Base-by-base conservation (phyloP, 108 stramenopile genomes). In the Seminavis robusta region DNA sequence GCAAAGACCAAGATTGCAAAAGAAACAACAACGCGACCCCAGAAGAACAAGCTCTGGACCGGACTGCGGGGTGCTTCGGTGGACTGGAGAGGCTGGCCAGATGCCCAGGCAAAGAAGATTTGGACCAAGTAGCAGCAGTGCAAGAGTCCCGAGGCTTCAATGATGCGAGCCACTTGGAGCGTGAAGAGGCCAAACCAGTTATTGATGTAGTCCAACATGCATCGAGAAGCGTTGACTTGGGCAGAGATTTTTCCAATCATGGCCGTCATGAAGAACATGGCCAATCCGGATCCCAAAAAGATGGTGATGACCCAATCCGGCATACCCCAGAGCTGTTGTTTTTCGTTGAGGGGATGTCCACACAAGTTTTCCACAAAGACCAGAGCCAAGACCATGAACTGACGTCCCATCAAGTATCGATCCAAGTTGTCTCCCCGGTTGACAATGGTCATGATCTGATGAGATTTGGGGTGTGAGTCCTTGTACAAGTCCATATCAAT, bases 381-480 rank as follows among this genome's bases (percentile, higher is more conserved):
- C 19, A 81, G 53, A 33, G 83, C 44, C 33, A 91, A 56, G 41
- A 91, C 86, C 76, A 91, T 80, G 71, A 91, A 86, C 60, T 91
- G 90, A 73, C 90, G 79, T 46, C 90, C 86, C 65, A 92, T 70
- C 26, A 92, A 54, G 78, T 77, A 92, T 25, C 89, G 79, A 34
- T 92, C 84, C 40, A 92, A 51, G 75, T 92, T 92, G 74, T 88
- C 86, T 46, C 86, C 90, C 74, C 73, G 77, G 77, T 83, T 73
- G 47, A 60, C 62, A 51, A 77, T 38, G 25, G 53, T 56, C 33
- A 67, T 65, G 56, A 64, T 67, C 55, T 80, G 61, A 68, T 71
- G 73, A n/a, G 90, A 65, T 54, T 81, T 69, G 10, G 80, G 77
- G 46, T 91, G 90, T 30, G 62, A 65, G 37, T 87, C 77, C 39